Conservation (phyloP, 139 green algal species). For the Microglena sp. region DNA sequence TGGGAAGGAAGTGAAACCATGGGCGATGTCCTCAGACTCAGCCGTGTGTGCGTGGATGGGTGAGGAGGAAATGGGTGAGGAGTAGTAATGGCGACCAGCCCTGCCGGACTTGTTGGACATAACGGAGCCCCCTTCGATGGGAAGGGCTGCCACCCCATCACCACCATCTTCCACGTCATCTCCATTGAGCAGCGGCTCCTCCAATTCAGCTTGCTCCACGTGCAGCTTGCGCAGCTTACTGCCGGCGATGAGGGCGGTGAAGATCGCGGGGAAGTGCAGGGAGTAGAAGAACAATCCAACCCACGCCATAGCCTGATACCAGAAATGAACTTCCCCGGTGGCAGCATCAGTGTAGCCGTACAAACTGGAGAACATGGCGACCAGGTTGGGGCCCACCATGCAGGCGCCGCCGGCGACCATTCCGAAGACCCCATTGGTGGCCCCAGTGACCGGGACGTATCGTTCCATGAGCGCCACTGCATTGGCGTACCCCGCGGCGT, state of each 20-base stretch:
- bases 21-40: neutral
- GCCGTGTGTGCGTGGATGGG: neutral
- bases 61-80: neutral
- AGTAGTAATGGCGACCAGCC: neutral
- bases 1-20: no score
- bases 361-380: slow-evolving; percentile 22
- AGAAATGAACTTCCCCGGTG: slow-evolving; percentile 2
- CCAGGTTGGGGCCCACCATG: slow-evolving; percentile 35
- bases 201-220: neutral
- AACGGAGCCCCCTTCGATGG: neutral
- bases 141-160: neutral
- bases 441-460: slow-evolving; percentile 34
- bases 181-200: slow-evolving; percentile 8
- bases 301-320: slow-evolving; percentile 33
- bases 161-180: no score
- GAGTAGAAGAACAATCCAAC: slow-evolving; percentile 27
- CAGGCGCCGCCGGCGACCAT: slow-evolving; percentile 32
- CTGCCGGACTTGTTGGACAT: neutral
- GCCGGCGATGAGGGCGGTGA: slow-evolving; percentile 10
- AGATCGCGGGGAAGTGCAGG: slow-evolving; percentile 31
- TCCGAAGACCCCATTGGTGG: slow-evolving; percentile 37
- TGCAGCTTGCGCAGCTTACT: slow-evolving; percentile 1
- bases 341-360: neutral
- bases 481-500: slow-evolving; percentile 37
- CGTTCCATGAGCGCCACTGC: slow-evolving; percentile 30